phyloP scores from a whole-genome alignment of 2,329 filamentous ascomycete genomes.

The Acarospora socialis region DNA sequence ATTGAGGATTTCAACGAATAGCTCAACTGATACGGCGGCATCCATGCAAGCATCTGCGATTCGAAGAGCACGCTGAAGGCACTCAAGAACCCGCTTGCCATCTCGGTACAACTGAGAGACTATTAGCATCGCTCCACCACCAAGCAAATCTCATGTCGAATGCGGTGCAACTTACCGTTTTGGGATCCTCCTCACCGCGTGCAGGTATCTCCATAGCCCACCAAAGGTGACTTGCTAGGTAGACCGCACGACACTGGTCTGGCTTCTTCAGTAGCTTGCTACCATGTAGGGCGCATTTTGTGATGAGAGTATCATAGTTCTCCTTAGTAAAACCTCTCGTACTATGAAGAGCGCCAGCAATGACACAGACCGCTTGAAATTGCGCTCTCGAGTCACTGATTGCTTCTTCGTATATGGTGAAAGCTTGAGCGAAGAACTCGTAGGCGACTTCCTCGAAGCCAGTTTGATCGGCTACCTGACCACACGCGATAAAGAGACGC shows the following conservation, averaged over 20 bases:
- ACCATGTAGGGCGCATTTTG: slow-evolving; percentile 89
- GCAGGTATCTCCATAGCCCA: slow-evolving; percentile 79
- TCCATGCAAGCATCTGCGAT: slow-evolving; percentile 99
- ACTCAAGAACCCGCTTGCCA: slow-evolving; percentile 92
- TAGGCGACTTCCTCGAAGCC: slow-evolving; percentile 93
- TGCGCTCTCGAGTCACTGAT: slow-evolving; percentile 92
- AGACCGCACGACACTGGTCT: slow-evolving; percentile 93
- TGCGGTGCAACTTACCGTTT: slow-evolving; percentile 44
- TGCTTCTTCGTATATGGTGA: slow-evolving; percentile 93
- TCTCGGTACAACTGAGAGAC: slow-evolving; percentile 71
- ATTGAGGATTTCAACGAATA: slow-evolving; percentile 97
- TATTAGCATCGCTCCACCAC: slow-evolving; percentile 13
- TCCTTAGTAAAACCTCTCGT: slow-evolving; percentile 86
- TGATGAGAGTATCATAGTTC: slow-evolving; percentile 97
- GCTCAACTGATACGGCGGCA: slow-evolving; percentile 86
- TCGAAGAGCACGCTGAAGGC: slow-evolving; percentile 81
- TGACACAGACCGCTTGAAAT: slow-evolving; percentile 93
- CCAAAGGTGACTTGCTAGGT: slow-evolving; percentile 92
- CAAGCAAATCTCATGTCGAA: not conserved
- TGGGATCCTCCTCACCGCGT: slow-evolving; percentile 66
- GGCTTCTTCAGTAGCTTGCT: slow-evolving; percentile 96
- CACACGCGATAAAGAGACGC: slow-evolving; percentile 79
- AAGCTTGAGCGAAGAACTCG: slow-evolving; percentile 96
- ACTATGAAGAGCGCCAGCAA: slow-evolving; percentile 77
- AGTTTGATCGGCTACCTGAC: slow-evolving; percentile 81